Evolutionary conservation across 139 green algal species (phyloP).

Genomic region (Tetraselmis chui): DNA sequence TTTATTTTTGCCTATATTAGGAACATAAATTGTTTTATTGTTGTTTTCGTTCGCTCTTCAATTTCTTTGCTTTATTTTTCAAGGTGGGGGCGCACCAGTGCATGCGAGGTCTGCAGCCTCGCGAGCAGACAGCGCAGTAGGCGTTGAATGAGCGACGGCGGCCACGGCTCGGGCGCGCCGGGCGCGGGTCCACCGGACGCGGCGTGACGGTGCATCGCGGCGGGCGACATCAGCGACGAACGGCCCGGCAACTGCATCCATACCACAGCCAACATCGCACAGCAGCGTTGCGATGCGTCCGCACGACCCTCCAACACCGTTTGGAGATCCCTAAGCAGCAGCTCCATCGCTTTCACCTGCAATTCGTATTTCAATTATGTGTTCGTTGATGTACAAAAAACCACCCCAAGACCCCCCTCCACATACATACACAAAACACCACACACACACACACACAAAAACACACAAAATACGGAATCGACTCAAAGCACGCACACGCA

Average conservation of each 20-base stretch:
- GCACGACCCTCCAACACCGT: neutral
- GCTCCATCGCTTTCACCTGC: neutral
- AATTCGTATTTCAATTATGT: neutral
- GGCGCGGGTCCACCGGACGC: too few species aligned
- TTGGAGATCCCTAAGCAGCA: neutral
- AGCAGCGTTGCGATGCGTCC: neutral
- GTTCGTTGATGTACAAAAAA: too few species aligned
- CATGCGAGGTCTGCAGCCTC: neutral
- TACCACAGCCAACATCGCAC: neutral
- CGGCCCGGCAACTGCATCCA: neutral
- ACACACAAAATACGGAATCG: too few species aligned
- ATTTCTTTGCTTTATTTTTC: too few species aligned
- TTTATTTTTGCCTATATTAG: too few species aligned
- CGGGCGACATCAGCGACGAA: neutral
- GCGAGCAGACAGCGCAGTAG: constrained; percentile 25
- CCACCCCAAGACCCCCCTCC: too few species aligned
- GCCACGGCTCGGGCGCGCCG: neutral
- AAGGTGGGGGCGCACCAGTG: neutral
- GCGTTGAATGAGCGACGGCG: constrained; percentile 13
- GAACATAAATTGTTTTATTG: too few species aligned
- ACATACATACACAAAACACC: too few species aligned
- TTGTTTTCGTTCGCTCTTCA: too few species aligned
- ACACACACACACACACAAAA: too few species aligned
- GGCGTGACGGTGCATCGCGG: neutral
- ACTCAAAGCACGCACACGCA: too few species aligned